Evolutionary conservation across 2,329 filamentous ascomycete species (phyloP).

Genomic region (Curvularia sp.): DNA sequence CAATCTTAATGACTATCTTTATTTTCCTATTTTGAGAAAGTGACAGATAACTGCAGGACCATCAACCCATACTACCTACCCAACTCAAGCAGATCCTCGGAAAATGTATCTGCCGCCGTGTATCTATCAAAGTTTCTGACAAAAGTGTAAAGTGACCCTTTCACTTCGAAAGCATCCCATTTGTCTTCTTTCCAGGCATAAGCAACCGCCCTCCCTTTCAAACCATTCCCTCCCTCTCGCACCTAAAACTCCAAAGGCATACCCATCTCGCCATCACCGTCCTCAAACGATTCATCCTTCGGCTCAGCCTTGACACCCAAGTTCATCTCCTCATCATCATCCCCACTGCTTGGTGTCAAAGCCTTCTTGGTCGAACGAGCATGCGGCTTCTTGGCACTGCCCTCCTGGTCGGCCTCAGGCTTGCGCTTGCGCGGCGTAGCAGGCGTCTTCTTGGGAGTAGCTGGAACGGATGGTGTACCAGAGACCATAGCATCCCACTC

Average conservation of each 20-base stretch:
- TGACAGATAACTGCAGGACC: no score
- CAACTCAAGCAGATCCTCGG: no score
- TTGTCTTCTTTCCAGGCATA: no score
- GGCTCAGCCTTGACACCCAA: constrained; percentile 4
- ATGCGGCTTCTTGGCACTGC: constrained; percentile 14
- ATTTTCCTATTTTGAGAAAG: no score
- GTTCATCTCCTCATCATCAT: background rate
- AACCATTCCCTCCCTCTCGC: no score
- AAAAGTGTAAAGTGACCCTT: no score
- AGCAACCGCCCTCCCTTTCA: background rate
- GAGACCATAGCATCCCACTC: constrained; percentile 26
- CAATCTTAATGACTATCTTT: no score
- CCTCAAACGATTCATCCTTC: background rate
- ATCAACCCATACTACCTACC: no score
- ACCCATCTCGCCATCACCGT: constrained; percentile 1
- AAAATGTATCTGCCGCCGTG: no score
- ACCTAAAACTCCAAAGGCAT: background rate
- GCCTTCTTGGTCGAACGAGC: constrained; percentile 7
- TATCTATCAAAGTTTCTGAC: no score
- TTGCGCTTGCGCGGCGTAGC: constrained; percentile 31
- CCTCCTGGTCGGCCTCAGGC: constrained; percentile 16
- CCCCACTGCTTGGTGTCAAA: background rate
- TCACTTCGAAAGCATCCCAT: background rate
- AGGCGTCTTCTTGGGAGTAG: constrained; percentile 10
- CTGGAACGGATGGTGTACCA: constrained; percentile 8